Evolutionary conservation across 1,284 basidiomycete species (phyloP).

Genomic region (Marasmius sp.): DNA sequence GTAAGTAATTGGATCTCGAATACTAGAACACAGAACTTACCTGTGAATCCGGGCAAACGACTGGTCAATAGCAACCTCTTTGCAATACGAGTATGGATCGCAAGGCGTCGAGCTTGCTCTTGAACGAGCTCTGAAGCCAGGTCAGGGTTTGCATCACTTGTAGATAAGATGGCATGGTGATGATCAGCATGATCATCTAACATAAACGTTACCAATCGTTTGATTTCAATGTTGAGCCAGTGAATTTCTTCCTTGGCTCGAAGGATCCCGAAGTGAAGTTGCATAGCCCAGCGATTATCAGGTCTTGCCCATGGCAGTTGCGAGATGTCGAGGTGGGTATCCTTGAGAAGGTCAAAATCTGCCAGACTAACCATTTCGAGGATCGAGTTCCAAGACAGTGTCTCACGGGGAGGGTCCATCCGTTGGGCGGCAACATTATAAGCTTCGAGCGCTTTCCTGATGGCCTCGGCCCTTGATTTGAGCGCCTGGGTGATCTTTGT

Average conservation of each 20-base stretch:
- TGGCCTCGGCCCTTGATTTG: conserved; percentile 3
- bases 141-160: background rate
- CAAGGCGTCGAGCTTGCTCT: background rate
- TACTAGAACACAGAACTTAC: background rate
- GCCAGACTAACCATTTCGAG: background rate
- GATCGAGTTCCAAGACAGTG: background rate
- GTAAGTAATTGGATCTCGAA: too few species aligned
- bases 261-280: background rate
- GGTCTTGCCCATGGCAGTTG: background rate
- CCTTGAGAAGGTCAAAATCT: background rate
- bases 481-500: conserved; percentile 5
- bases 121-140: background rate
- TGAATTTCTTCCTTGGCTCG: background rate
- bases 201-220: background rate
- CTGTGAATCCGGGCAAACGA: background rate
- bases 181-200: background rate
- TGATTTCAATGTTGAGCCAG: background rate
- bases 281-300: background rate
- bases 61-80: background rate
- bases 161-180: background rate
- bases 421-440: conserved; percentile 1
- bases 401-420: conserved; percentile 4
- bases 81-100: background rate
- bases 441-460: background rate
- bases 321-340: background rate